Conservation (phyloP, 495 filamentous ascomycete species). For the Neurospora sp. region DNA sequence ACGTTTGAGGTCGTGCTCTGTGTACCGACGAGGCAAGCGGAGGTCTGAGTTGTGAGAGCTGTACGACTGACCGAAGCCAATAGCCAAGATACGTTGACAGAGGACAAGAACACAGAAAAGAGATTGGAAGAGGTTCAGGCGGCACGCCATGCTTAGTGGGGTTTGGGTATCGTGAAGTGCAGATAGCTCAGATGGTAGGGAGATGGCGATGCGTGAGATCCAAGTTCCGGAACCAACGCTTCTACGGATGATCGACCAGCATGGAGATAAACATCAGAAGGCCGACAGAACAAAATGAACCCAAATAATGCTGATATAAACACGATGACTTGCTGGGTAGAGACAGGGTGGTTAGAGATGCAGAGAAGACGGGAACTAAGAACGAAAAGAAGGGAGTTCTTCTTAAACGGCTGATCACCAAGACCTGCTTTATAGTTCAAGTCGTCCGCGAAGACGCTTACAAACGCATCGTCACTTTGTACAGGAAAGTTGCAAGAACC, state of each 20-base stretch:
- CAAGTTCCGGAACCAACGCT: too few species aligned
- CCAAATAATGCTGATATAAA: not conserved
- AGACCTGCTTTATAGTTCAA: not conserved
- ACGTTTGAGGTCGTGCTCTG: not conserved
- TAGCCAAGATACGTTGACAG: not conserved
- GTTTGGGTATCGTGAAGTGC: not conserved
- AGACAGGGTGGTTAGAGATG: not conserved
- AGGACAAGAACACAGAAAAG: not conserved
- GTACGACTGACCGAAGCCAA: not conserved
- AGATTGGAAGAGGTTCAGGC: not conserved
- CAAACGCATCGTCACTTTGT: not conserved
- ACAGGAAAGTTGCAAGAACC: not conserved
- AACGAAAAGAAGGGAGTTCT: not conserved
- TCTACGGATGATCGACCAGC: too few species aligned
- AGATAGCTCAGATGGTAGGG: not conserved
- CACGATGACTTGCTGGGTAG: not conserved
- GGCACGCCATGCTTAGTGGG: not conserved
- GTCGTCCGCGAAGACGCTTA: not conserved
- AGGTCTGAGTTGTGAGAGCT: not conserved
- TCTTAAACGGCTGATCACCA: not conserved
- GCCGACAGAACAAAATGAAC: not conserved
- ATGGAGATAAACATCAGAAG: too few species aligned
- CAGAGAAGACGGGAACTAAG: not conserved
- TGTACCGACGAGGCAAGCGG: not conserved
- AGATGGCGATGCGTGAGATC: not conserved